Conservation (phyloP, 2,329 filamentous ascomycete genomes). For the Hymenoscyphus salicellus region DNA sequence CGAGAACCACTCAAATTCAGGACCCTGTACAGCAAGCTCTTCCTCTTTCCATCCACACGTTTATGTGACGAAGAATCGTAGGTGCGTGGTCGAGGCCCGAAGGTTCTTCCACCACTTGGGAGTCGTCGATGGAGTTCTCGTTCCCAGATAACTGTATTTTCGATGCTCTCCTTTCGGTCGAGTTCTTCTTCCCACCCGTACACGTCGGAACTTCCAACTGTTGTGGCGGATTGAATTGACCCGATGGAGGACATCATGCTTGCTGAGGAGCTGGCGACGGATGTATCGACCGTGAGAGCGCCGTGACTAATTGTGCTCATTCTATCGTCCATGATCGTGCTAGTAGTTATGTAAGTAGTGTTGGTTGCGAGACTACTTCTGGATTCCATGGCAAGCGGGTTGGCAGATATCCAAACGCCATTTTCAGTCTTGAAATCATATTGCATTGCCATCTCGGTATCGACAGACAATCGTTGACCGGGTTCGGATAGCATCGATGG, state of each 20-base stretch:
- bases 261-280: conserved; percentile 35
- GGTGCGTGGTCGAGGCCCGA: conserved; percentile 18
- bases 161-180: conserved; percentile 34
- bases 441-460: conserved; percentile 28
- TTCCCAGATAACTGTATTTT: conserved; percentile 25
- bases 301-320: conserved; percentile 17
- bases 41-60: conserved; percentile 26
- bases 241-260: conserved; percentile 34
- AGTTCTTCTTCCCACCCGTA: conserved; percentile 56
- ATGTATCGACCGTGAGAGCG: conserved; percentile 27
- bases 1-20: conserved; percentile 25
- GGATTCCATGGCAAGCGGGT: conserved; percentile 27
- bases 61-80: conserved; percentile 16
- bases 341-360: conserved; percentile 20
- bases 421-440: conserved; percentile 31
- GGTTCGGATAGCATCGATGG: conserved; percentile 3
- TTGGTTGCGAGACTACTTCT: conserved; percentile 29
- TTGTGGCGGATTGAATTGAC: conserved; percentile 36
- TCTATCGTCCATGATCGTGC: conserved; percentile 27
- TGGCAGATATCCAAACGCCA: conserved; percentile 32
- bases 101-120: conserved; percentile 24
- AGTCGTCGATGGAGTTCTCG: conserved; percentile 21
- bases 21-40: conserved; percentile 32
- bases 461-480: conserved; percentile 19
- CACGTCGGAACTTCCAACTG: conserved; percentile 40